Evolutionary conservation across 352 stramenopile species (phyloP), one percentile per base, ranked within the genome.

Genomic region (Phytopythium ostracodes): DNA sequence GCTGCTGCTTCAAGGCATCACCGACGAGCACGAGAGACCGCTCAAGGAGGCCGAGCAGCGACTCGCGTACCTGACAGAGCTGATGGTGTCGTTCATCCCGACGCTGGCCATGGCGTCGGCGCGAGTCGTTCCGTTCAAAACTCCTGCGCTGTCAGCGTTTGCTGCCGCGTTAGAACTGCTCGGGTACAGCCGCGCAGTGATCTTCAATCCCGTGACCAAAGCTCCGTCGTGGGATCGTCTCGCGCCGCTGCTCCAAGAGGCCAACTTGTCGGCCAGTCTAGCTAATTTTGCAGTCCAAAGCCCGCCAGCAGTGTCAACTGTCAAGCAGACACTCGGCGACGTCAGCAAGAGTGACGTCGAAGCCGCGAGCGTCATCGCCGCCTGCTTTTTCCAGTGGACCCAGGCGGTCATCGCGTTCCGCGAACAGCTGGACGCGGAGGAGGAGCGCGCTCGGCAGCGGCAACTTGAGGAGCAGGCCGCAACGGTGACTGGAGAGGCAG

Each of bases 141-240:
- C 56, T 27, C 44, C 73, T 0, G 79, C 79, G 12, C 51, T 92
- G 25, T 59, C 63, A 2, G 77, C 71, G 6, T 88, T 92, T 25
- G 79, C 81, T 7, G 64, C 71, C 10, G 73, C 70, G 0, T 58
- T 94, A 0, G 60, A 70, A 7, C 63, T 94, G 40, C 65, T 94
- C 10, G 80, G 79, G 2, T 69, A 87, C 25, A 20, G 62, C 2
- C 75, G 76, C 42, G 49, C 40, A 0, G 59, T 68, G 33, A 49
- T 89, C 6, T 70, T 73, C 51, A 91, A 89, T 43, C 64, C 79
- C 4, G 79, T 81, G 50, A 91, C 84, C 14, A 75, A 78, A 43
- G 38, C 77, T 38, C 79, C 81, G 14, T 68, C 70, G 40, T 94
- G 84, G 84, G 77, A 91, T 10, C 83, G 84, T 44, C 68, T 94